Base-by-base conservation (phyloP, 1,284 basidiomycete species). In the Ganoderma meredithae region DNA sequence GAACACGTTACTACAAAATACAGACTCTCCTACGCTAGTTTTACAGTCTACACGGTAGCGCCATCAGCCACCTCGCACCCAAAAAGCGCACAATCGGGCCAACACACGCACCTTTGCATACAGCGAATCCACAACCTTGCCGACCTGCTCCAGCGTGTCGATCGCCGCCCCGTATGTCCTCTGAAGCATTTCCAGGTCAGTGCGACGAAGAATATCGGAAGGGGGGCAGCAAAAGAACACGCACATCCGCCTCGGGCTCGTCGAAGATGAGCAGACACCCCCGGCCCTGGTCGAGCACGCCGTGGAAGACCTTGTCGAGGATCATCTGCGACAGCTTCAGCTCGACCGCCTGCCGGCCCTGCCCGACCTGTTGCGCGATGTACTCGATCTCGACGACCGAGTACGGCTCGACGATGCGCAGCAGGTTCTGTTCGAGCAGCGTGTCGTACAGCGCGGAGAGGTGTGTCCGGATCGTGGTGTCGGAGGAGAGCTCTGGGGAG, bases 301-400 rank as follows among this genome's bases (percentile, higher is more conserved):
- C 97, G 72, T 95, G 89, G 76, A 99, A 90, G 0, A 97, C 90
- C 76, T 97, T 97, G 81, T 99, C 97, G 53, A 99, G 83, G 72
- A 99, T 99, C 97, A 99, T 99, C 79, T 99, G 97, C 61, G 94
- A 96, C 62, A 99, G 81, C 95, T 98, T 99, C 27, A 92, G 88
- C 82, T 99, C 98, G 7, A 99, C 96, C n/a, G 91, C 92, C 76
- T 95, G 91, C 53, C 95, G 83, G 15, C 94, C 94, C 81, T 98
- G 96, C 1, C 94, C 92, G 12, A 99, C 97, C 70, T 90, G 85
- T 78, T 95, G 87, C 2, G 97, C 96, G 15, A 99, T 92, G 77
- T 96, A 92, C 55, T 91, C 90, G 39, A 99, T 88, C 81, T 99
- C 96, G 22, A 99, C 94, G 9, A 94, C 87, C 19, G 92, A 95